These are phyloP conservation scores for Aspergillus alliaceus DNA, from an alignment of 2,329 filamentous ascomycete species.

Conservation along the genomic window DNA sequence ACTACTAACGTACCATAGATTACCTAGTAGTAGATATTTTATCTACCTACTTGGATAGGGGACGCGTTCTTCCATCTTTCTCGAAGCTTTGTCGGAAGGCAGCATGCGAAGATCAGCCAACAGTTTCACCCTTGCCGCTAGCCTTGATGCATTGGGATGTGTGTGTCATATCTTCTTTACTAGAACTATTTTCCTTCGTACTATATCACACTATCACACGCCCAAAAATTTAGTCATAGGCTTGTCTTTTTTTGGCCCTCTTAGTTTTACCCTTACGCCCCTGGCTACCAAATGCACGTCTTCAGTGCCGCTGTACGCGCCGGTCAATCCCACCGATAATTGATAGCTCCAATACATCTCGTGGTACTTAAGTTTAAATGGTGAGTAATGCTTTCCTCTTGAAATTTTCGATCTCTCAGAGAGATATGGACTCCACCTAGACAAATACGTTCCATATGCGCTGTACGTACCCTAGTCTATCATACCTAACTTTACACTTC, in stretches of 20 bases:
- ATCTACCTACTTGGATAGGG: not conserved
- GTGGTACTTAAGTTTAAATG: not conserved
- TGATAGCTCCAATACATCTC: not conserved
- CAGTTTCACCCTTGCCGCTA: not conserved
- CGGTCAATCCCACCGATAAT: not conserved
- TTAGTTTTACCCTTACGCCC: not conserved
- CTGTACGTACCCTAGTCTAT: not conserved
- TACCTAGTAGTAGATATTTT: too few relatives aligned
- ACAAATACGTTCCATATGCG: not conserved
- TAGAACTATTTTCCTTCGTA: not conserved
- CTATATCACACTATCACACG: not conserved
- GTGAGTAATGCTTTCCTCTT: too few relatives aligned
- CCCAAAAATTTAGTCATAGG: not conserved
- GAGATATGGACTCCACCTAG: not conserved
- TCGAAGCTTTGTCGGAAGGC: not conserved
- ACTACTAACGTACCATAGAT: too few relatives aligned
- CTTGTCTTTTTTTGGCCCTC: not conserved
- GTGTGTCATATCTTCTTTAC: not conserved
- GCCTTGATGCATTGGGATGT: not conserved
- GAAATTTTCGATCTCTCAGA: not conserved
- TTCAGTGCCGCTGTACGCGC: constrained; percentile 3
- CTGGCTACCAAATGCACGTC: not conserved
- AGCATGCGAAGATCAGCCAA: not conserved
- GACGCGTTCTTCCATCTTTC: not conserved
- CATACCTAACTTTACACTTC: not conserved